Evolutionary conservation across 345 rosid genomes (phyloP).

Genomic region (Dipteronia sinensis): DNA sequence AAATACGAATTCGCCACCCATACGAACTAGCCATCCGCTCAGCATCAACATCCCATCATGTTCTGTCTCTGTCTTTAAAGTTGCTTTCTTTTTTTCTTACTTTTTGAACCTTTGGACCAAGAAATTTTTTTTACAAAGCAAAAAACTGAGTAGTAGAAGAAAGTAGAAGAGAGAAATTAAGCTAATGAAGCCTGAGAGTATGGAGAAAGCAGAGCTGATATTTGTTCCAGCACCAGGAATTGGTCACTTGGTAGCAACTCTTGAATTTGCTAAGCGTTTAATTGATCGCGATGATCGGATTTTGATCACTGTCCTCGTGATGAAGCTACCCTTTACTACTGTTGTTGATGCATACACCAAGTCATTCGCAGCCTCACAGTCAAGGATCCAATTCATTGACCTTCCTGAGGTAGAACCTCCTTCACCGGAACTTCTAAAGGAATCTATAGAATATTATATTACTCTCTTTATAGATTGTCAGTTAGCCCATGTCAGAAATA

Average conservation of each 20-base stretch:
- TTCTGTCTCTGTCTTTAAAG: background rate
- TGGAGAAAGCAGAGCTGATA: conserved; percentile 38
- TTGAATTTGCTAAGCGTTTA: conserved; percentile 51
- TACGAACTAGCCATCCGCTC: no score
- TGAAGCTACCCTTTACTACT: conserved; percentile 10
- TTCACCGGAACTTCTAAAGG: conserved; percentile 9
- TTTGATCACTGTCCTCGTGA: conserved; percentile 33
- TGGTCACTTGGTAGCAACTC: conserved; percentile 50
- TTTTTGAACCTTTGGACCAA: background rate
- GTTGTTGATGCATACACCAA: conserved; percentile 11
- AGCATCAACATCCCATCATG: background rate
- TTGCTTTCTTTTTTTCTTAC: background rate
- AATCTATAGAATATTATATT: conserved; percentile 23
- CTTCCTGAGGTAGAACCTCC: conserved; percentile 38
- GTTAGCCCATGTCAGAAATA: conserved; percentile 19
- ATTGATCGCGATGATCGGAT: conserved; percentile 36
- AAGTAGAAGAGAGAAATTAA: background rate
- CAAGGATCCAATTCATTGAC: conserved; percentile 34
- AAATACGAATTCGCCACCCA: no score
- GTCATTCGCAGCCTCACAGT: conserved; percentile 22
- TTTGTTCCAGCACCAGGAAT: conserved; percentile 33
- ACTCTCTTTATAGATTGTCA: conserved; percentile 16
- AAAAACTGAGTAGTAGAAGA: background rate
- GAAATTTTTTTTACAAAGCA: background rate
- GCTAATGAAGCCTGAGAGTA: conserved; percentile 8